Conservation (phyloP, 352 stramenopile genomes). For the Phytophthora aleatoria region DNA sequence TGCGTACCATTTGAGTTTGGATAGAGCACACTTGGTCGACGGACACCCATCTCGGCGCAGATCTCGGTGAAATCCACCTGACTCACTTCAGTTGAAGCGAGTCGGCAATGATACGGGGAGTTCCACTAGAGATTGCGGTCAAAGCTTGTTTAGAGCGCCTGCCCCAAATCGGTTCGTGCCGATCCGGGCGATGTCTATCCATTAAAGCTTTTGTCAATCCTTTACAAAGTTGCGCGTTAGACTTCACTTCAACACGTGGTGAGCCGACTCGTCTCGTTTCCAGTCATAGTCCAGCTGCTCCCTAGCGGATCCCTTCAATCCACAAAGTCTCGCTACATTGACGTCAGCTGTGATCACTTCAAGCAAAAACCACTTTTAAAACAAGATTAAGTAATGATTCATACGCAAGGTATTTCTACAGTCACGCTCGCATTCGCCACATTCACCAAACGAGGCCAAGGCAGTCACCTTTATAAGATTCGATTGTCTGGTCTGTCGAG, state of each 20-base stretch:
- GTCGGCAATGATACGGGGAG: conserved; percentile 7
- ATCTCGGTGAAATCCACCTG: conserved; percentile 21
- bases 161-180: conserved; percentile 29
- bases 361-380: conserved; percentile 2
- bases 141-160: conserved; percentile 6
- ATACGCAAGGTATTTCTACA: conserved; percentile 22
- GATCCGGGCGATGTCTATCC: conserved; percentile 21
- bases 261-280: conserved; percentile 30
- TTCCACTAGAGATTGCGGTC: conserved; percentile 18
- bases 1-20: conserved; percentile 19
- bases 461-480: not conserved
- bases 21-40: conserved; percentile 27
- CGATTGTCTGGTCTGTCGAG: not conserved
- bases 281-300: conserved; percentile 9
- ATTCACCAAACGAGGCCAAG: not conserved
- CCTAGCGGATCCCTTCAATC: conserved; percentile 7
- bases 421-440: conserved; percentile 13
- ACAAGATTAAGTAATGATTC: conserved; percentile 17
- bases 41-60: conserved; percentile 26
- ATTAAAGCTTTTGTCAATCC: conserved; percentile 22
- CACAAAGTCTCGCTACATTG: conserved; percentile 26
- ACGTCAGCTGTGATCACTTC: conserved; percentile 9
- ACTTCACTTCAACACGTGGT: conserved; percentile 15
- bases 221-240: conserved; percentile 27
- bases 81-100: conserved; percentile 29